Evolutionary conservation across 2,329 filamentous ascomycete species (phyloP).

Genomic region (Bisporella sp.): DNA sequence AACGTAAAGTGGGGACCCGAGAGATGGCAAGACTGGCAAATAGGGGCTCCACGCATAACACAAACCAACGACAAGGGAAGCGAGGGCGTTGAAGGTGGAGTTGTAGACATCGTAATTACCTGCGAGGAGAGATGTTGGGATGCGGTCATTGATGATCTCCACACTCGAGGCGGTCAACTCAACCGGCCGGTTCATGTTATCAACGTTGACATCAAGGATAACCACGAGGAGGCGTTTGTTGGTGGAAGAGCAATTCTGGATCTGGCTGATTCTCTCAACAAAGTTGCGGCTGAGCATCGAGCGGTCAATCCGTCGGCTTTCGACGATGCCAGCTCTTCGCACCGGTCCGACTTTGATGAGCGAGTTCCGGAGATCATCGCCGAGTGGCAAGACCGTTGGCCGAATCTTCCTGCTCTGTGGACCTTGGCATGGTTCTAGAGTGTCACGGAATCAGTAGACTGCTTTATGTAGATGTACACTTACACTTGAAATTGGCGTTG

Average conservation of each 20-base stretch:
- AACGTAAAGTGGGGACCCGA: conserved; percentile 93
- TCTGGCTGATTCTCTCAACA: conserved; percentile 77
- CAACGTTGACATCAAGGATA: conserved; percentile 97
- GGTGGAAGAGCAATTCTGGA: conserved; percentile 90
- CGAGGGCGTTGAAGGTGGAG: conserved; percentile 74
- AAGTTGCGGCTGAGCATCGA: conserved; percentile 70
- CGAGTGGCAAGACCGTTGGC: conserved; percentile 93
- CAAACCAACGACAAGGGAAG: conserved; percentile 71
- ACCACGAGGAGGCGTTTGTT: conserved; percentile 90
- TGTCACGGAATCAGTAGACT: no score
- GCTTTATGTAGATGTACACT: no score
- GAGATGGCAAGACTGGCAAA: conserved; percentile 94
- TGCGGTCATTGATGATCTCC: conserved; percentile 88
- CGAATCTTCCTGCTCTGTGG: conserved; percentile 85
- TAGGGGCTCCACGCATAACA: conserved; percentile 76
- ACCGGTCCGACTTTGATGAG: conserved; percentile 79
- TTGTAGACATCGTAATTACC: conserved; percentile 92
- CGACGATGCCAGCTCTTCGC: conserved; percentile 59
- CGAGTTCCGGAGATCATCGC: conserved; percentile 86
- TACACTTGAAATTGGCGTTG: no score
- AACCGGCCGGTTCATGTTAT: conserved; percentile 96
- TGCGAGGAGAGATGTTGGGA: conserved; percentile 99
- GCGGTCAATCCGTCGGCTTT: conserved; percentile 55
- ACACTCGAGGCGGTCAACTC: conserved; percentile 75
- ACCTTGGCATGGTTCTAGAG: conserved; percentile 84